phyloP scores from a whole-genome alignment of 768 basidiomycete species.

The Tylopilus sp. region DNA sequence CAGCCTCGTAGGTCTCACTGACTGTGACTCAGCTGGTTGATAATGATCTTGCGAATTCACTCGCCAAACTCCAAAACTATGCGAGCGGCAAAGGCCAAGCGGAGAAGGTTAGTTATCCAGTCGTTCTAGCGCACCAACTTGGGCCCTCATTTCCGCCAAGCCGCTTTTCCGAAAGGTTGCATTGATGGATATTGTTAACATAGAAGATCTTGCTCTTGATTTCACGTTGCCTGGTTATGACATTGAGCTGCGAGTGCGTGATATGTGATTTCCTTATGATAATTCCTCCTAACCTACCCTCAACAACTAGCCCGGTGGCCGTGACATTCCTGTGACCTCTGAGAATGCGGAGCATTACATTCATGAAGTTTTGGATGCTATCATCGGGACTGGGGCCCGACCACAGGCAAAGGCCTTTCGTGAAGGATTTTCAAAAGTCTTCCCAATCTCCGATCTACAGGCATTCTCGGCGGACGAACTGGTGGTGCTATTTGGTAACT shows the following conservation, averaged over 20 bases:
- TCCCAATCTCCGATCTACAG: slow-evolving; percentile 86
- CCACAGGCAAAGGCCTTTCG: slow-evolving; percentile 88
- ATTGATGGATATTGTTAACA: slow-evolving; percentile 55
- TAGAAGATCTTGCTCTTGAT: slow-evolving; percentile 90
- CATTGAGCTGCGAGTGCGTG: slow-evolving; percentile 79
- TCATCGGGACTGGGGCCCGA: slow-evolving; percentile 75
- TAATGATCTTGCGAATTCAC: slow-evolving; percentile 77
- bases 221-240: slow-evolving; percentile 97
- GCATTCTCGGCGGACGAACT: slow-evolving; percentile 94
- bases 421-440: slow-evolving; percentile 94
- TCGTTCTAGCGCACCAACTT: background rate
- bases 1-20: background rate
- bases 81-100: slow-evolving; percentile 43
- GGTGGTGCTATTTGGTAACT: slow-evolving; percentile 93
- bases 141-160: slow-evolving; percentile 2
- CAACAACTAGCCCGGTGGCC: slow-evolving; percentile 63
- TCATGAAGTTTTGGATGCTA: slow-evolving; percentile 79
- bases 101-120: slow-evolving; percentile 49
- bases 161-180: slow-evolving; percentile 56
- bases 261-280: background rate
- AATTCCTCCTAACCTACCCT: background rate
- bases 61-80: slow-evolving; percentile 74
- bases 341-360: slow-evolving; percentile 91
- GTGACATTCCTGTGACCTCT: slow-evolving; percentile 75
- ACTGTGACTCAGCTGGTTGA: slow-evolving; percentile 67